Conservation (phyloP, 164 flowering plant species). For the Hamamelis virginiana region DNA sequence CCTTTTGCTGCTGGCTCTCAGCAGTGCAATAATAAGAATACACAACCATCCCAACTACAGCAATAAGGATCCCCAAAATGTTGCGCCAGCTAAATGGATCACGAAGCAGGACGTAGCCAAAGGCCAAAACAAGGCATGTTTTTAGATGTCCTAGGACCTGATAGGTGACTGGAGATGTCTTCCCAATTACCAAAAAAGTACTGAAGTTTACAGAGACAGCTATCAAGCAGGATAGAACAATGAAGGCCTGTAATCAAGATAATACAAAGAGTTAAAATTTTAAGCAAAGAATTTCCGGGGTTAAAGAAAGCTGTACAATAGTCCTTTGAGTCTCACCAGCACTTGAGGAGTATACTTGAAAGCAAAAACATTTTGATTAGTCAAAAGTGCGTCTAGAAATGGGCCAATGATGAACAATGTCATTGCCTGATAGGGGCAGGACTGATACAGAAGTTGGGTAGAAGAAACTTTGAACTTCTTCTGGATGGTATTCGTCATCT, state of each 20-base stretch:
- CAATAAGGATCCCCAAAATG: conserved; percentile 79
- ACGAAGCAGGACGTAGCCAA: conserved; percentile 80
- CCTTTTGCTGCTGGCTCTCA: conserved; percentile 82
- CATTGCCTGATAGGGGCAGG: conserved; percentile 84
- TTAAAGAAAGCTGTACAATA: not conserved
- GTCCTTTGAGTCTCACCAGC: conserved; percentile 54
- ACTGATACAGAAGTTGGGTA: conserved; percentile 91
- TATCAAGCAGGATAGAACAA: conserved; percentile 87
- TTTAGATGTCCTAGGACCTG: conserved; percentile 95
- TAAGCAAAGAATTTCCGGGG: not conserved
- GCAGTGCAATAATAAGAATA: conserved; percentile 72
- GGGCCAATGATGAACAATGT: conserved; percentile 78
- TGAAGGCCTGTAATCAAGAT: conserved; percentile 70
- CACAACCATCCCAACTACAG: conserved; percentile 79
- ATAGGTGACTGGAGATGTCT: conserved; percentile 96
- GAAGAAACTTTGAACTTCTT: conserved; percentile 93
- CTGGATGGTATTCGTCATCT: conserved; percentile 98
- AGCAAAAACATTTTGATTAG: conserved; percentile 79
- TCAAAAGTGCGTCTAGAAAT: conserved; percentile 77
- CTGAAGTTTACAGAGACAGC: conserved; percentile 96
- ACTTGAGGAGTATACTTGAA: conserved; percentile 88
- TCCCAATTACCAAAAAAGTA: conserved; percentile 93
- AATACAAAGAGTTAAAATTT: not conserved
- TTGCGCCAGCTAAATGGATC: conserved; percentile 93
- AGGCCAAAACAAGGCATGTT: conserved; percentile 90